Evolutionary conservation across 1,139 yeast genomes (phyloP), one percentile per base, ranked within the genome.

Genomic region (Diutina siamensis): DNA sequence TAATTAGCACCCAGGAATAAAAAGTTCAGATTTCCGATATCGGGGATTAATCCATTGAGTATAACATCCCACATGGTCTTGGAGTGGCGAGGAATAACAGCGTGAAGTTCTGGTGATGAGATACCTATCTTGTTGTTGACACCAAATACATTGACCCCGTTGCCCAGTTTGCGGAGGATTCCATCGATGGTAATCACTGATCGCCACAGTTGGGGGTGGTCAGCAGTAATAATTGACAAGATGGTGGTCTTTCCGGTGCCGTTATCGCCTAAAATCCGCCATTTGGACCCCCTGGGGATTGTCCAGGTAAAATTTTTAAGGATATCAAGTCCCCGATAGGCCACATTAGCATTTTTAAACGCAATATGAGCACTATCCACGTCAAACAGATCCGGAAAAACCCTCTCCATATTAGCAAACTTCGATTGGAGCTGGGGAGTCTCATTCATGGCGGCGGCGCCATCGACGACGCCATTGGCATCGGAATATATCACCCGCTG

Each of bases 151-250:
- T 79, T 78, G 15, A 81, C 75, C 20, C 76, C 79, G 45, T 56
- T 55, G 4, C 97, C 97, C 0, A 89, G 79, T 50, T 73, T 74
- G 44, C 96, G 71, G n/a, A 78, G 73, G 25, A 62, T 62, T 0
- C 92, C 94, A 55, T 83, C 67, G 48, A 88, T 72, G 18, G 71
- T 61, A 40, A 92, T 71, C 25, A 75, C 78, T 3, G 79, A 73
- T 53, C 78, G 80, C 97, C 97, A 92, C 1, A 96, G 81, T 60
- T 92, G 96, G 0, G 98, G 98, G 58, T 92, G 98, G 56, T 92
- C 98, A 2, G 95, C 92, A 0, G 96, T 87, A 34, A 92, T 70
- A 40, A 92, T 62, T 1, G 97, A 80, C 17, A 92, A 63, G 18
- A 92, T 63, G 0, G 98, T 92, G 3, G 96, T 84, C 58, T 92